A percentile compares a stretch with the other conserved stretches of the same genome.
These are phyloP conservation scores for Cryptococcus hybrid DNA, from an alignment of 1,284 basidiomycete genomes.

Conservation along the genomic window DNA sequence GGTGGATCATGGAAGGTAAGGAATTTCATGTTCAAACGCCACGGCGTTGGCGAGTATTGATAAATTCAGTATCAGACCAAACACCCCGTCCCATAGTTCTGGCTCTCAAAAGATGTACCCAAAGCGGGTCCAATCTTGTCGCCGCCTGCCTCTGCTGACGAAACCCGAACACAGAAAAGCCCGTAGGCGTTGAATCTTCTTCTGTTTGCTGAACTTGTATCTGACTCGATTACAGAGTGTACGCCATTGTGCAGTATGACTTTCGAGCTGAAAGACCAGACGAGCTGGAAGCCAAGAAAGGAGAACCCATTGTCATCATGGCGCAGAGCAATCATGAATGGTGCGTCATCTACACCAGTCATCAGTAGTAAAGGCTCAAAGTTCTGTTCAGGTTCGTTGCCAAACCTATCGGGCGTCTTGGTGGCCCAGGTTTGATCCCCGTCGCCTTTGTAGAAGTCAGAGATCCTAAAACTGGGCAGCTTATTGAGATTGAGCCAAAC, in stretches of 20 bases:
- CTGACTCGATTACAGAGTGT: constrained; percentile 50
- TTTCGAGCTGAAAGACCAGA: constrained; percentile 93
- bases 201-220: too few species aligned
- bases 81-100: constrained; percentile 21
- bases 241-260: constrained; percentile 94
- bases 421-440: constrained; percentile 94
- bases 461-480: constrained; percentile 74
- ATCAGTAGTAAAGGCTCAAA: not conserved
- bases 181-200: constrained; percentile 15
- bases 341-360: constrained; percentile 27
- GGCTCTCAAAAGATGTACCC: constrained; percentile 10
- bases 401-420: constrained; percentile 91
- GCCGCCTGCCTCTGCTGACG: constrained; percentile 12
- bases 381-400: constrained; percentile 56
- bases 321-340: constrained; percentile 53
- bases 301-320: constrained; percentile 81
- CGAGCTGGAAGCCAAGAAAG: constrained; percentile 90
- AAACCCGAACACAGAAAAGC: constrained; percentile 13
- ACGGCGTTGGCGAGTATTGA: not conserved
- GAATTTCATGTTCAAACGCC: too few species aligned
- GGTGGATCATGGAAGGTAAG: constrained; percentile 17
- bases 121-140: constrained; percentile 19
- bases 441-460: constrained; percentile 95
- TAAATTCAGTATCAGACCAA: constrained; percentile 7
- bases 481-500: constrained; percentile 66